These are phyloP conservation scores for Naganishia albida DNA, from an alignment of 1,284 basidiomycete genomes.

Conservation along the genomic window DNA sequence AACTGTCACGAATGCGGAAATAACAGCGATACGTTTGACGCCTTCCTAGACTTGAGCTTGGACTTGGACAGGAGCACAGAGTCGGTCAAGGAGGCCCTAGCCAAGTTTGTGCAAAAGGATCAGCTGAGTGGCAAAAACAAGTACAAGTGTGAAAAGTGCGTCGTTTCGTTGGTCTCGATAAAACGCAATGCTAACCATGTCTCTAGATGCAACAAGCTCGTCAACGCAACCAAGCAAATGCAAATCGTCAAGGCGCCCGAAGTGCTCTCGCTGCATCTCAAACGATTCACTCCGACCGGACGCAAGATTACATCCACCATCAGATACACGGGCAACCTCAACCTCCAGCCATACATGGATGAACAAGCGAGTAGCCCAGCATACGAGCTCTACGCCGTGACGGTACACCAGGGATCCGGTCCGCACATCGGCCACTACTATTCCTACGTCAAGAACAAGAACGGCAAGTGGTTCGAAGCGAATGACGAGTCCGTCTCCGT, in stretches of 20 bases:
- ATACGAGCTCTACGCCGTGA: constrained; percentile 90
- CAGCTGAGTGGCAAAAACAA: constrained; percentile 86
- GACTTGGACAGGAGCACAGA: constrained; percentile 69
- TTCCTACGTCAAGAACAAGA: constrained; percentile 73
- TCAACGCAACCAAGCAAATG: constrained; percentile 84
- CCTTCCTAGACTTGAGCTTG: constrained; percentile 87
- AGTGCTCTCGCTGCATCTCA: constrained; percentile 94
- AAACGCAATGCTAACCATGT: constrained; percentile 29
- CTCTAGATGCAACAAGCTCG: constrained; percentile 80
- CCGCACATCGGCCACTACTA: constrained; percentile 97
- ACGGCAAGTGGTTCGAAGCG: constrained; percentile 84
- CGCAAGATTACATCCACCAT: constrained; percentile 79
- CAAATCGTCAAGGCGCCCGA: constrained; percentile 83
- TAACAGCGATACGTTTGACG: constrained; percentile 96
- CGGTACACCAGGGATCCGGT: constrained; percentile 88
- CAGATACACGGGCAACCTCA: constrained; percentile 75
- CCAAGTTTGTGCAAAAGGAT: constrained; percentile 80
- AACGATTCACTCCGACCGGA: constrained; percentile 86
- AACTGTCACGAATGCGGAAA: constrained; percentile 80
- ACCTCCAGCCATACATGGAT: constrained; percentile 76
- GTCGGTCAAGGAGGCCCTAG: constrained; percentile 72
- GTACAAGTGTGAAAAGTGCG: constrained; percentile 97
- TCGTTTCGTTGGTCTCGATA: constrained; percentile 35
- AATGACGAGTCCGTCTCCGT: constrained; percentile 71
- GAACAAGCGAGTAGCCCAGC: constrained; percentile 61